Evolutionary conservation across 2,329 filamentous ascomycete genomes (phyloP).

Genomic region (Fusarium sterilihyphosum): DNA sequence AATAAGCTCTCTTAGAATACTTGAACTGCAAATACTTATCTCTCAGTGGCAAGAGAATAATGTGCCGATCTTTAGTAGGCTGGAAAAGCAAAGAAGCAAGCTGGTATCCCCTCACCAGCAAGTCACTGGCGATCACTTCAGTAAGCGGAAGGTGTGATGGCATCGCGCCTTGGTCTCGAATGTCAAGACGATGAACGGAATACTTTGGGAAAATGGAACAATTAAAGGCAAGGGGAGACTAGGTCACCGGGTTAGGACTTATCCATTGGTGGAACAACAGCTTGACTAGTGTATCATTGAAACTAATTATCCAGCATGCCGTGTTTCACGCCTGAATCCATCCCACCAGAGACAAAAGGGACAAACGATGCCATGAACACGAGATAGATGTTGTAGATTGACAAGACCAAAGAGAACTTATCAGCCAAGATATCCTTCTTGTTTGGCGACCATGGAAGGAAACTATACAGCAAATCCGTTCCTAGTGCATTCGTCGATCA

Average conservation of each 20-base stretch:
- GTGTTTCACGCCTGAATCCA: not conserved
- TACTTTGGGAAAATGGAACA: not conserved
- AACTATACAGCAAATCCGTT: slow-evolving; percentile 4
- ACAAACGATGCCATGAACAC: not conserved
- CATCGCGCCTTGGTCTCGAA: not conserved
- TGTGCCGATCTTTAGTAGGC: no score
- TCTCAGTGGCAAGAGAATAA: no score
- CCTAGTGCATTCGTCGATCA: slow-evolving; percentile 8
- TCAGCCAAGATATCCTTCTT: fast-evolving
- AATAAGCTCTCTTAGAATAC: no score
- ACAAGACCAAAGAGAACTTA: not conserved
- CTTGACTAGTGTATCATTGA: not conserved
- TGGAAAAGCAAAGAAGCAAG: not conserved
- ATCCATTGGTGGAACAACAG: slow-evolving; percentile 6
- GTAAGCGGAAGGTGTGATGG: not conserved
- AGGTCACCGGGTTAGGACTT: not conserved
- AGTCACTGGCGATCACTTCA: not conserved
- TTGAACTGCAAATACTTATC: not conserved
- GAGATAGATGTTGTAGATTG: not conserved
- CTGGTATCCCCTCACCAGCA: not conserved
- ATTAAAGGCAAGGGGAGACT: not conserved
- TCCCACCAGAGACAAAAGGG: not conserved
- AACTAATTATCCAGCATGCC: not conserved
- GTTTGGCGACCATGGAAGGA: no score
- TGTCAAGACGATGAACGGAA: not conserved